These are phyloP conservation scores for Heliamphora pulchella DNA, from an alignment of 179 eudicot species.

Conservation along the genomic window DNA sequence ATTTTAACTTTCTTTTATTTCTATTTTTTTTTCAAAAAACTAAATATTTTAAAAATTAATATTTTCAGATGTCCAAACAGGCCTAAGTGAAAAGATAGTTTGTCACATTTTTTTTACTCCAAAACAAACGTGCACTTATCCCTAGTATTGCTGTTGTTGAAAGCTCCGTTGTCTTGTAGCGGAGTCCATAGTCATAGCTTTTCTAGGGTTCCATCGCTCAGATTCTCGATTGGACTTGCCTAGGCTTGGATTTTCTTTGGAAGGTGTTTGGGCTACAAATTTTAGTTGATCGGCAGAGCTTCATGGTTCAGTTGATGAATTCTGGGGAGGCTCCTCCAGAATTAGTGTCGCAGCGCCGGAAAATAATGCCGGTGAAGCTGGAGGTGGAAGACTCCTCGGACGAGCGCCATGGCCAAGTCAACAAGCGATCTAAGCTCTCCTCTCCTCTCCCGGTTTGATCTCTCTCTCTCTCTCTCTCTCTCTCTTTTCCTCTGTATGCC, in stretches of 20 bases:
- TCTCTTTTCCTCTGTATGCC: neutral
- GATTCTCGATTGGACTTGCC: slow-evolving; percentile 16
- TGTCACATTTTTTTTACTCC: too few species aligned
- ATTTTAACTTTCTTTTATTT: too few species aligned
- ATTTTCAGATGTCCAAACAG: too few species aligned
- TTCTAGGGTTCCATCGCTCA: neutral
- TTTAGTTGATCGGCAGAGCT: slow-evolving; percentile 12
- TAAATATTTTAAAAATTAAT: too few species aligned
- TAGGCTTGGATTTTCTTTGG: neutral
- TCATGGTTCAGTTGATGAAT: slow-evolving; percentile 70
- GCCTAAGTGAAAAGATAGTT: too few species aligned
- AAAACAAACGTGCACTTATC: too few species aligned
- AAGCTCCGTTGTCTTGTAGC: slow-evolving; percentile 15
- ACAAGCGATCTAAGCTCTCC: slow-evolving; percentile 45
- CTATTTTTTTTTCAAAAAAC: too few species aligned
- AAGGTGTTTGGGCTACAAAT: neutral
- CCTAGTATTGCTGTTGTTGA: slow-evolving; percentile 2
- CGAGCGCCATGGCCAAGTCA: slow-evolving; percentile 27
- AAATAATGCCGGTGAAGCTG: slow-evolving; percentile 39
- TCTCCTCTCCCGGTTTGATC: slow-evolving; percentile 15
- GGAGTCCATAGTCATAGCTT: neutral
- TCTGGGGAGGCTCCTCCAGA: slow-evolving; percentile 23
- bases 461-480: slow-evolving; percentile 17
- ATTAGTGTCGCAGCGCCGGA: slow-evolving; percentile 23
- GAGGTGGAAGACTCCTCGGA: slow-evolving; percentile 42